phyloP scores from a whole-genome alignment of 2,329 filamentous ascomycete species.

The Sordariomycetes sp. region DNA sequence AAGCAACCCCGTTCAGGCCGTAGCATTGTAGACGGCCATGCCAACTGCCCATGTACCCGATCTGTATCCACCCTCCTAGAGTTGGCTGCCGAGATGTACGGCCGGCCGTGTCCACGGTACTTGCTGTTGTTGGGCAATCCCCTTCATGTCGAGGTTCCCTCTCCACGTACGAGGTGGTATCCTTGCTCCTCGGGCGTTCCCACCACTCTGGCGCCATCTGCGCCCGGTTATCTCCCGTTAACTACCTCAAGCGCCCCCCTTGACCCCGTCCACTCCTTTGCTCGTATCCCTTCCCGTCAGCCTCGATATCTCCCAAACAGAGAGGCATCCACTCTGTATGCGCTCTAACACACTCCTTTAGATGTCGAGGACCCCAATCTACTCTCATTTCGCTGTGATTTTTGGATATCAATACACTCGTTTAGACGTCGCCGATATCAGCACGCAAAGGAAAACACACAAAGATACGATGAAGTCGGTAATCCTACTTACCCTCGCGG shows the following conservation, averaged over 20 bases:
- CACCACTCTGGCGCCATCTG: neutral
- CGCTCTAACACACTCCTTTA: constrained; percentile 4
- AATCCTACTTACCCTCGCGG: constrained; percentile 38
- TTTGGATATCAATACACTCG: neutral
- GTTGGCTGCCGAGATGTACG: neutral
- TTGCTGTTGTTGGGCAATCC: neutral
- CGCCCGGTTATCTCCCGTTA: neutral
- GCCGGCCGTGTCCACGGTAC: neutral
- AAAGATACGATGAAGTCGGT: constrained; percentile 34
- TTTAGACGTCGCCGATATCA: neutral
- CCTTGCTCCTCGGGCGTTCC: neutral
- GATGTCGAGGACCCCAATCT: neutral
- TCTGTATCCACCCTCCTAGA: neutral
- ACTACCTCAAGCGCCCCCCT: neutral
- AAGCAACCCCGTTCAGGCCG: neutral
- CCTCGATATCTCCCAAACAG: neutral
- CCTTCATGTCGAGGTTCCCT: neutral
- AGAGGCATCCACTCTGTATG: neutral
- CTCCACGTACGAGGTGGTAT: neutral
- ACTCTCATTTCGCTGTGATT: neutral
- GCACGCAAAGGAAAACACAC: neutral
- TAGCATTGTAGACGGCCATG: too few relatives aligned
- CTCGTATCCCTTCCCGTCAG: neutral
- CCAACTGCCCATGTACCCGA: too few relatives aligned
- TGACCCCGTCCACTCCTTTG: neutral